Conservation (phyloP, 2,329 filamentous ascomycete genomes). For the Fusarium decemcellulare region DNA sequence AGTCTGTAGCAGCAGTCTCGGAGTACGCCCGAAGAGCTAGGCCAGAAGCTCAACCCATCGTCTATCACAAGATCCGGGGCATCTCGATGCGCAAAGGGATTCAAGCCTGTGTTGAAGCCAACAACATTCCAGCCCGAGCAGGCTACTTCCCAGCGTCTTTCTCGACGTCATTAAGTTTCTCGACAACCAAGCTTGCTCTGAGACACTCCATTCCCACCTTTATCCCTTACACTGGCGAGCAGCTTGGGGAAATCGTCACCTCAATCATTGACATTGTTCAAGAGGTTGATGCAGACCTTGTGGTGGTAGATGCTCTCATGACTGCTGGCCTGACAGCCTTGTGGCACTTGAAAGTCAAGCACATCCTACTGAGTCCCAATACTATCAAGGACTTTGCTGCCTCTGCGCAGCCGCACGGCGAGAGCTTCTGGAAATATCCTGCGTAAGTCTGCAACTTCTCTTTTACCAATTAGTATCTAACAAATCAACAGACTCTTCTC, state of each 20-base stretch:
- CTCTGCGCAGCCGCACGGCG: background rate
- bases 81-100: background rate
- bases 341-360: background rate
- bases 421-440: background rate
- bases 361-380: background rate
- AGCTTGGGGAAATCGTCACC: background rate
- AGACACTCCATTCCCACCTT: background rate
- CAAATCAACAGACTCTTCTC: background rate
- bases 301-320: background rate
- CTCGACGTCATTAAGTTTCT: background rate
- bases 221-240: background rate
- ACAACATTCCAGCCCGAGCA: background rate
- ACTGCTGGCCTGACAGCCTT: background rate
- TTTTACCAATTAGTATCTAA: background rate
- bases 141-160: background rate
- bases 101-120: background rate
- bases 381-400: slow-evolving; percentile 1
- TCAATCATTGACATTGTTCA: background rate
- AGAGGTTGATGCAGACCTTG: background rate
- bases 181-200: background rate
- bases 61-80: background rate
- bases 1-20: background rate
- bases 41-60: background rate
- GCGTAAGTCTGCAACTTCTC: background rate
- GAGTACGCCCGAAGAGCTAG: background rate